phyloP scores from a whole-genome alignment of 805 yeast genomes.

The Kazachstania martiniae region DNA sequence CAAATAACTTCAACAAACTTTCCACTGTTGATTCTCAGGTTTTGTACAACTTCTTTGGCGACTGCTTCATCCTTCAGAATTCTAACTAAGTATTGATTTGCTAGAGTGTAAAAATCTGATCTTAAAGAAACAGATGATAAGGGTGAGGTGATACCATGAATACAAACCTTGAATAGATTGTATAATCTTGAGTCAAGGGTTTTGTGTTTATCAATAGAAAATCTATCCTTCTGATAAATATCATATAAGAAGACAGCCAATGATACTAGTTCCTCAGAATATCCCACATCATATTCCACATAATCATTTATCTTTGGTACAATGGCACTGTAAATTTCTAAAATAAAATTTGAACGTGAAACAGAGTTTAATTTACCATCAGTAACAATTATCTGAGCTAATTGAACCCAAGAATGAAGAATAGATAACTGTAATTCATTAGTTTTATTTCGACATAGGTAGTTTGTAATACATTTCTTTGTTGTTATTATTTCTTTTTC shows the following conservation, averaged over 20 bases:
- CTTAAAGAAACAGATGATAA: conserved; percentile 57
- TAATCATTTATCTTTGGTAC: conserved; percentile 71
- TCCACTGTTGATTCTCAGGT: conserved; percentile 48
- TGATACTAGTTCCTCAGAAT: conserved; percentile 69
- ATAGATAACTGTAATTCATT: conserved; percentile 46
- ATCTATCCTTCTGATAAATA: conserved; percentile 41
- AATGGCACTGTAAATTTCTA: conserved; percentile 65
- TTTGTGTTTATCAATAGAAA: conserved; percentile 24
- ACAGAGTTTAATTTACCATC: conserved; percentile 42
- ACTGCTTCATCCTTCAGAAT: conserved; percentile 33
- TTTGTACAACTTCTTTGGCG: conserved; percentile 39
- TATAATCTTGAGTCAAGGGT: conserved; percentile 46
- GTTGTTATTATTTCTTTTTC: conserved; percentile 8
- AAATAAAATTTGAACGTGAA: conserved; percentile 49
- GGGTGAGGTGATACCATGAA: conserved; percentile 63
- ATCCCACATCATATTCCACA: conserved; percentile 50
- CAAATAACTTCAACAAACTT: conserved; percentile 54
- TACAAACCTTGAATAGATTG: conserved; percentile 62
- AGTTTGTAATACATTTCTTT: conserved; percentile 31
- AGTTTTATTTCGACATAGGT: conserved; percentile 37
- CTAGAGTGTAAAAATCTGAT: conserved; percentile 67
- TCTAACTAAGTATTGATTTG: conserved; percentile 52
- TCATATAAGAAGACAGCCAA: conserved; percentile 62
- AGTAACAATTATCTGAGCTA: conserved; percentile 61
- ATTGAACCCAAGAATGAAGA: conserved; percentile 73